Base-by-base conservation (phyloP, 108 stramenopile species). In the Parietichytrium sp. region DNA sequence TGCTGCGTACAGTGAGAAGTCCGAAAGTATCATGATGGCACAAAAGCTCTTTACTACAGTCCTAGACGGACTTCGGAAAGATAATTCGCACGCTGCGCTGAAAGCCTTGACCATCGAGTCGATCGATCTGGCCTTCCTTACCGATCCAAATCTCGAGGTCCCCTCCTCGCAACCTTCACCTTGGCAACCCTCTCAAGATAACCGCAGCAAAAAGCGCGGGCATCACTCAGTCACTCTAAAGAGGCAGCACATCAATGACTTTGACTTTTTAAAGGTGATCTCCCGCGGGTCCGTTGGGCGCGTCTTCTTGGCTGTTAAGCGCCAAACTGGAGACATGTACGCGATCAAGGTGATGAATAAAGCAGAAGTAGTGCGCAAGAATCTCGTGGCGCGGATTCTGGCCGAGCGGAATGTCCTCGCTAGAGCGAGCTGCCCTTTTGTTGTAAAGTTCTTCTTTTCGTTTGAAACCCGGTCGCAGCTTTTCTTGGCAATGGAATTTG, bases 221-320 rank as follows among this genome's bases (percentile, higher is more conserved):
- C 7, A 36, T 33, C 33, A 33, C 10, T 38, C 33, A 27, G 10
- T 38, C 12, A 53, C 0, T 53, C 18, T 53, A 33, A 7, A 55
- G 20, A 15, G 33, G 36, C 10, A 16, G 38, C 16, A 72, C 36
- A n/a, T 42, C 61, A 72, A 72, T n/a, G 61, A 72, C 10, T 72
- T 95, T 54, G 90, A 93, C 51, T 92, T 92, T 83, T 89, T 94
- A 81, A 87, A 93, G 78, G 95, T 94, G 80, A 83, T 99, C 15
- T 97, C 97, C 77, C 94, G 95, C 25, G 98, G 98, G n/a, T 97
- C 98, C 0, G 98, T 99, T 81, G 98, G 98, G 18, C 94, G 96
- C 72, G 98, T 99, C 4, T 96, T 95, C 94, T 92, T 99, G n/a
- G 97, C 96, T 2, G 93, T 93, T 85, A 94, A 98, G 88, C 93